Evolutionary conservation across 257 asterid species (phyloP).

Genomic region (Solanum etuberosum): DNA sequence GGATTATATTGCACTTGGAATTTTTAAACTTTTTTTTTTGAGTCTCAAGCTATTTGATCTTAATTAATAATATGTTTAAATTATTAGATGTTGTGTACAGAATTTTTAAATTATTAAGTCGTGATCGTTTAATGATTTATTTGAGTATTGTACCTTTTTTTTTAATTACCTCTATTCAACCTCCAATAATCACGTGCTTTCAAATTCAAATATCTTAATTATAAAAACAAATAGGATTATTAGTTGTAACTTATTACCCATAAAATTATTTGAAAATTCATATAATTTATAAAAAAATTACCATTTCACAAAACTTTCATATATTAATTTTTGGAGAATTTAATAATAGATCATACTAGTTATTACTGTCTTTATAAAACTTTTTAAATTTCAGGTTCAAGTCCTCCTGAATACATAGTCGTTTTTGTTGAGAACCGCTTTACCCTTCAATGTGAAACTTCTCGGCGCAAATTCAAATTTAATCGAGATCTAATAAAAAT

Average conservation of each 20-base stretch:
- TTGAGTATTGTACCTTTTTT: not conserved
- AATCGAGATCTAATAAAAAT: accelerated
- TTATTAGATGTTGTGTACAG: not conserved
- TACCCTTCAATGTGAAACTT: accelerated
- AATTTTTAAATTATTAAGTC: not conserved
- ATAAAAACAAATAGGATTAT: too few relatives aligned
- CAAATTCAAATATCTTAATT: not conserved
- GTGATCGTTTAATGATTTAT: not conserved
- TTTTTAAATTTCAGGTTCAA: not conserved
- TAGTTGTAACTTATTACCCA: not conserved
- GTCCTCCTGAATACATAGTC: accelerated
- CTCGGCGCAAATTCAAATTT: too few relatives aligned
- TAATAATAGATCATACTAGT: not conserved
- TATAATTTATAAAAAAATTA: not conserved
- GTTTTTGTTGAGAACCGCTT: accelerated
- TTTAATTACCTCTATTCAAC: too few relatives aligned
- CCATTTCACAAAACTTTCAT: not conserved
- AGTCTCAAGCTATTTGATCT: not conserved
- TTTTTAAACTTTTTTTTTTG: not conserved
- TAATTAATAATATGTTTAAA: not conserved
- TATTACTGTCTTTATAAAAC: not conserved
- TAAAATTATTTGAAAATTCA: not conserved
- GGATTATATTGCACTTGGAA: not conserved
- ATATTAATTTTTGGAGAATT: not conserved
- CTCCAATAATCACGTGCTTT: not conserved